phyloP scores from a whole-genome alignment of 768 basidiomycete species.

The Podaxis sp. region DNA sequence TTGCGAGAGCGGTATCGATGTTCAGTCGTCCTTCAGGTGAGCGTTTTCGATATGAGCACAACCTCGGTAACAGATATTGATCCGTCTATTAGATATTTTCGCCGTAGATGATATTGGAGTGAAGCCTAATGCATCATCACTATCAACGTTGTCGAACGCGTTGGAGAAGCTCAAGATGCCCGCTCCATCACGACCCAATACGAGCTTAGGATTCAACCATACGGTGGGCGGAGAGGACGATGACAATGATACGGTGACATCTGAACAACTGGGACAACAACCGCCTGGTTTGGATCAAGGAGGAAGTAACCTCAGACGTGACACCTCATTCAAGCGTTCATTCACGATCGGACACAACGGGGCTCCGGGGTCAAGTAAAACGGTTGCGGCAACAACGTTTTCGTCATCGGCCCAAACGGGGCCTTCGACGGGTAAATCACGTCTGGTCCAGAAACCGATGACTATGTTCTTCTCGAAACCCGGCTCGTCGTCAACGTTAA shows the following conservation, averaged over 20 bases:
- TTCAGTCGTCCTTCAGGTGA: constrained; percentile 15
- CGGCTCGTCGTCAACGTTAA: constrained; percentile 10
- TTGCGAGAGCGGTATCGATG: constrained; percentile 17
- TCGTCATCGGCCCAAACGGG: constrained; percentile 11
- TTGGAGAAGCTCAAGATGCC: constrained; percentile 70
- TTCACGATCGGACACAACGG: constrained; percentile 20
- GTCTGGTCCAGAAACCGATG: constrained; percentile 27
- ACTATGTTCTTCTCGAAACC: constrained; percentile 23
- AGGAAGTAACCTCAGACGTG: constrained; percentile 2
- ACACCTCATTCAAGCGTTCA: constrained; percentile 19
- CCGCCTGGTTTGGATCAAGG: constrained; percentile 14
- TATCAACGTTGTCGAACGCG: constrained; percentile 67
- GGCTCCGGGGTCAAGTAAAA: constrained; percentile 12
- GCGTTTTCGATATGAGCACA: background rate
- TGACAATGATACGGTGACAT: constrained; percentile 19
- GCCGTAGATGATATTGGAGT: constrained; percentile 19
- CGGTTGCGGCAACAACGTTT: background rate
- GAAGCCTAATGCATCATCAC: constrained; percentile 36
- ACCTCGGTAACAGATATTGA: background rate
- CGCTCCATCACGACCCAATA: constrained; percentile 63
- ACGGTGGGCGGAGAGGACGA: constrained; percentile 29
- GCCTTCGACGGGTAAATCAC: constrained; percentile 16
- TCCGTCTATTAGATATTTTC: constrained; percentile 18
- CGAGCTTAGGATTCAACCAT: constrained; percentile 65
- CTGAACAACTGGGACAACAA: constrained; percentile 19